These are phyloP conservation scores for Mortierella sp. DNA, from an alignment of 371 early-diverging fungal species.

Conservation along the genomic window DNA sequence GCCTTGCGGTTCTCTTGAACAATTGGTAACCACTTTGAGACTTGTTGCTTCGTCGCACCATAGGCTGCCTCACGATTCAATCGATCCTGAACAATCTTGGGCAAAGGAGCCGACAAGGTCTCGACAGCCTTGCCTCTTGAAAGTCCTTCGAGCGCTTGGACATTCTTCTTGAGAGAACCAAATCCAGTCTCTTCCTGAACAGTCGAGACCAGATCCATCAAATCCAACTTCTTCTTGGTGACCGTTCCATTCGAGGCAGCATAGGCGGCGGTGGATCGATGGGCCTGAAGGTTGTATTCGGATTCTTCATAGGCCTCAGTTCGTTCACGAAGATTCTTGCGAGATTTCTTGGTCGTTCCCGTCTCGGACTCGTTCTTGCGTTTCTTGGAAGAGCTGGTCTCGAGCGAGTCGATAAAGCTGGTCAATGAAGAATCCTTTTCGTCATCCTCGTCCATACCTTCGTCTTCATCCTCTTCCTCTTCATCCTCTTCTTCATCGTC, in stretches of 20 bases:
- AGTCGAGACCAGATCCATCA: slow-evolving; percentile 79
- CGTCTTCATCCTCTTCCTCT: slow-evolving; percentile 49
- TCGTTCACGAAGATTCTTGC: slow-evolving; percentile 63
- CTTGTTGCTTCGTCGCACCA: slow-evolving; percentile 77
- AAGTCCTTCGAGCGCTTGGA: slow-evolving; percentile 63
- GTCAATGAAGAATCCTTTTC: slow-evolving; percentile 54
- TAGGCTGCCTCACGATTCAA: slow-evolving; percentile 89
- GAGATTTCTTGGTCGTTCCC: slow-evolving; percentile 55
- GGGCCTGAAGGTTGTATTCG: slow-evolving; percentile 78
- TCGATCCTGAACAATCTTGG: slow-evolving; percentile 84
- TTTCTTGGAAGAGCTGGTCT: slow-evolving; percentile 54
- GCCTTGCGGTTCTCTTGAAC: slow-evolving; percentile 87
- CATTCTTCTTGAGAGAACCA: slow-evolving; percentile 68
- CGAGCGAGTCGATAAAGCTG: slow-evolving; percentile 63
- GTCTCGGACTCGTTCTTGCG: slow-evolving; percentile 56
- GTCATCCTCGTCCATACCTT: slow-evolving; percentile 54
- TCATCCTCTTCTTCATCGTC: slow-evolving; percentile 48
- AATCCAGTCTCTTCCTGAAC: slow-evolving; percentile 70
- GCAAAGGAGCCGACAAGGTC: slow-evolving; percentile 83
- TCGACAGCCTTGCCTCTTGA: slow-evolving; percentile 61
- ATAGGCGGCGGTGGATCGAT: slow-evolving; percentile 42
- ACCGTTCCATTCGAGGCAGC: slow-evolving; percentile 9
- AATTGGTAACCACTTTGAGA: slow-evolving; percentile 86
- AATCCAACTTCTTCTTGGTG: slow-evolving; percentile 68
- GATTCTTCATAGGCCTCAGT: slow-evolving; percentile 82